Base-by-base conservation (phyloP, 768 basidiomycete species). In the Mycena albidolilacea region DNA sequence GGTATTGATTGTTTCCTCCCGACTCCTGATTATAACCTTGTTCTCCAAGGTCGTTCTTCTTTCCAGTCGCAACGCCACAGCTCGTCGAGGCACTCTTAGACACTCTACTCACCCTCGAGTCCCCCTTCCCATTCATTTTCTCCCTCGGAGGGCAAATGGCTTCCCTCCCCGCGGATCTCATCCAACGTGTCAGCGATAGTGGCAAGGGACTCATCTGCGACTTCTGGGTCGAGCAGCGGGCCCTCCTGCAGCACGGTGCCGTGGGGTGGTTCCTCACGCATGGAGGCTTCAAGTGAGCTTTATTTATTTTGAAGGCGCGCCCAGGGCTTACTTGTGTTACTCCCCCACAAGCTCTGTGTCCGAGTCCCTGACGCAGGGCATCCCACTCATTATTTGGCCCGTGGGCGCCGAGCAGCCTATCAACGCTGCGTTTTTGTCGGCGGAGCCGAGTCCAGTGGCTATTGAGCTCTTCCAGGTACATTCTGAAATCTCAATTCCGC, bases 371-470 rank as follows among this genome's bases (percentile, higher is more conserved):
- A 30, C 64, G n/a, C 57, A 60, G 48, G 70, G 70, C 17, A 46
- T 71, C 15, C 70, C 70, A 5, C 39, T 71, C 30, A 71, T 71
- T 7, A 44, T 71, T 2, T 71, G 70, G 70, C 70, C 70, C 15
- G 58, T 23, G 6, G 58, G 57, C n/a, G 64, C 35, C 12, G 70
- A 71, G 23, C 70, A 71, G 50, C 64, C 70, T 14, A 14, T 57
- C 9, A 71, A 66, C 46, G 70, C 46, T 2, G 64, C 64, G 19
- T 54, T 63, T 15, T 52, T 65, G 12, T 58, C 64, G 14, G 39
- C 69, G 15, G 69, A 19, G 38, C 69, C 69, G 2, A 21, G 59
- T 19, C 62, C 69, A 11, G 62, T 71, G 43, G 70, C 70, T 7
- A 59, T 71, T 11, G 64, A 71, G 41, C 48, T 71, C 38, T 11